Percentiles rank a stretch among this genome's conserved stretches.
Evolutionary conservation across 257 asterid species (phyloP).

Genomic region (Agastache rugosa): DNA sequence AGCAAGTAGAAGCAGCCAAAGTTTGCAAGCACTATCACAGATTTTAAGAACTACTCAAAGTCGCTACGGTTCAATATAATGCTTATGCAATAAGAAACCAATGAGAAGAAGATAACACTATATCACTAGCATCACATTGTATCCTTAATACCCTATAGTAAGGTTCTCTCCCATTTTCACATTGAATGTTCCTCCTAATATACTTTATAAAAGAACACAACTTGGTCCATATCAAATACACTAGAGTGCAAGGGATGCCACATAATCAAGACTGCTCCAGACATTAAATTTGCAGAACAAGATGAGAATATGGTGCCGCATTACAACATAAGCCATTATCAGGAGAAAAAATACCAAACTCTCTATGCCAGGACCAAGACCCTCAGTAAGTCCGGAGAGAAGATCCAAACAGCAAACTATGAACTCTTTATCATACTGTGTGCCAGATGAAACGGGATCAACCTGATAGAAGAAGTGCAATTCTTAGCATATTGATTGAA

Average conservation of each 20-base stretch:
- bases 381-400: conserved; percentile 97
- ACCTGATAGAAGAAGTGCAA: conserved; percentile 62
- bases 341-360: conserved; percentile 73
- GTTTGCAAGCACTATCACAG: conserved; percentile 4
- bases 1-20: conserved; percentile 4
- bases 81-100: conserved; percentile 1
- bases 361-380: conserved; percentile 96
- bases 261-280: conserved; percentile 16
- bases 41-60: conserved; percentile 12
- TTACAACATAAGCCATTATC: conserved; percentile 7
- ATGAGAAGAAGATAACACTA: background rate
- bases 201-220: background rate
- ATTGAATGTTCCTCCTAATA: background rate
- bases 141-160: conserved; percentile 3
- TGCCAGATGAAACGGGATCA: conserved; percentile 82
- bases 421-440: conserved; percentile 91
- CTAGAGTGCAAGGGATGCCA: conserved; percentile 39
- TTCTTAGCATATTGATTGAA: conserved; percentile 32
- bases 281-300: conserved; percentile 13
- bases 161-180: conserved; percentile 15
- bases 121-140: conserved; percentile 5
- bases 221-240: background rate
- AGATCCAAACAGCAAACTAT: conserved; percentile 96
- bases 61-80: background rate
- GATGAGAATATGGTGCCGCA: conserved; percentile 17